A percentile compares a stretch with the other conserved stretches of the same genome.
Conservation (phyloP, 1,139 yeast species). For the Spathaspora jeffriesii region DNA sequence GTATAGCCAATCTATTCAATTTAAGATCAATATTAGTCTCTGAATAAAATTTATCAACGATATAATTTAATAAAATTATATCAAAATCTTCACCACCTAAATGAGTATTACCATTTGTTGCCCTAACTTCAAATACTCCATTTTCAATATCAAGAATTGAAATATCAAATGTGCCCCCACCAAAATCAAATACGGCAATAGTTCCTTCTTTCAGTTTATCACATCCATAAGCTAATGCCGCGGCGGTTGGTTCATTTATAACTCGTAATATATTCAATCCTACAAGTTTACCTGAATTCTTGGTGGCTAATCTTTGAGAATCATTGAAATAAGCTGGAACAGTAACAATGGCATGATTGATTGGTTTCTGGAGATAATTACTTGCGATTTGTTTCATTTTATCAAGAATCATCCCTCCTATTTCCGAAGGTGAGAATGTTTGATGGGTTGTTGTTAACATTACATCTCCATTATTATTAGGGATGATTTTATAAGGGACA, state of each 20-base stretch:
- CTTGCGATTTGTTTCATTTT: constrained; percentile 63
- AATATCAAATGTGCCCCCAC: constrained; percentile 86
- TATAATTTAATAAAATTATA: constrained; percentile 55
- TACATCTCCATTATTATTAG: constrained; percentile 62
- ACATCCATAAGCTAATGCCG: constrained; percentile 78
- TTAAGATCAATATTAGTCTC: constrained; percentile 46
- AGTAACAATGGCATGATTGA: constrained; percentile 70
- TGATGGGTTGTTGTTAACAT: constrained; percentile 34
- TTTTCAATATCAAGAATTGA: constrained; percentile 78
- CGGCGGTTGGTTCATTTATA: constrained; percentile 81
- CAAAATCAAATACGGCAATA: constrained; percentile 78
- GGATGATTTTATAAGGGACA: constrained; percentile 57
- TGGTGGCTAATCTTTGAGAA: constrained; percentile 77
- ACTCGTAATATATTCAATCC: constrained; percentile 71
- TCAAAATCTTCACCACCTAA: constrained; percentile 86
- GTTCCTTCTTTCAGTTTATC: constrained; percentile 50
- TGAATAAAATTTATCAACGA: constrained; percentile 47
- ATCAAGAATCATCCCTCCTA: constrained; percentile 50
- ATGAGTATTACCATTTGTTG: constrained; percentile 86
- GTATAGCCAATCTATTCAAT: constrained; percentile 51
- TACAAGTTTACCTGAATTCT: constrained; percentile 65
- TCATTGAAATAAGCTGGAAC: constrained; percentile 84
- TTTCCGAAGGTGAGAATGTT: constrained; percentile 54
- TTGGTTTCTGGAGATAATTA: constrained; percentile 30
- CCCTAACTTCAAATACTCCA: constrained; percentile 79